Conservation (phyloP, 306 rosid species). For the Styphnolobium japonicum region DNA sequence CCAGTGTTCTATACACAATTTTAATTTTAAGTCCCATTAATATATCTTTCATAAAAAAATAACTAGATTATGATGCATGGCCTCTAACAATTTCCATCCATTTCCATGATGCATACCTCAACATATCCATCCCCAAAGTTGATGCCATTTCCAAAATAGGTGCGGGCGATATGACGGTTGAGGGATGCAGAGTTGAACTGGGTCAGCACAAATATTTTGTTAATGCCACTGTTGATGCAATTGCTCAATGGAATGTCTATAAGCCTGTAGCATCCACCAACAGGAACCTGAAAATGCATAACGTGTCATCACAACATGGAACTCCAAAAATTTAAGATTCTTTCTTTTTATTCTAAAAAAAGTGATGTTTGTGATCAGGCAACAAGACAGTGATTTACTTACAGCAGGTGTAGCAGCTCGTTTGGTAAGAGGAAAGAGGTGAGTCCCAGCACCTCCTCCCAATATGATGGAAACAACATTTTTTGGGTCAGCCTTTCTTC, state of each 20-base stretch:
- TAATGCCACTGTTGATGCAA: constrained; percentile 90
- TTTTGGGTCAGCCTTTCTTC: constrained; percentile 65
- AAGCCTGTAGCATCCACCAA: constrained; percentile 94
- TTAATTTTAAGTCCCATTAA: not conserved
- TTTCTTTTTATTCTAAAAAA: not conserved
- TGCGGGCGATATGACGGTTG: constrained; percentile 88
- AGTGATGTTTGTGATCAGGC: not conserved
- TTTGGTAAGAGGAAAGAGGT: constrained; percentile 84
- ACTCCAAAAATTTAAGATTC: not conserved
- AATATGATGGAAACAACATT: constrained; percentile 79
- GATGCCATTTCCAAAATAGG: constrained; percentile 82
- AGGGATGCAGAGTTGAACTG: constrained; percentile 91
- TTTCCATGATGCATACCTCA: constrained; percentile 57
- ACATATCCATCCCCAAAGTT: constrained; percentile 93
- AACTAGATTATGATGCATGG: constrained; percentile 3
- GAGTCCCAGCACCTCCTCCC: constrained; percentile 86
- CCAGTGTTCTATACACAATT: no score
- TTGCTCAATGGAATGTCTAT: constrained; percentile 97
- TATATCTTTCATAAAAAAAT: not conserved
- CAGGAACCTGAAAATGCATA: constrained; percentile 68
- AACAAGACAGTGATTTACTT: constrained; percentile 25
- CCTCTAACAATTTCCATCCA: not conserved
- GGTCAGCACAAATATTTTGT: constrained; percentile 76
- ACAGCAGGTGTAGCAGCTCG: constrained; percentile 75
- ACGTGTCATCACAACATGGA: constrained; percentile 8